A percentile compares a stretch with the other conserved stretches of the same genome.
phyloP scores from a whole-genome alignment of 139 green algal species.

The Haematococcus sp. region DNA sequence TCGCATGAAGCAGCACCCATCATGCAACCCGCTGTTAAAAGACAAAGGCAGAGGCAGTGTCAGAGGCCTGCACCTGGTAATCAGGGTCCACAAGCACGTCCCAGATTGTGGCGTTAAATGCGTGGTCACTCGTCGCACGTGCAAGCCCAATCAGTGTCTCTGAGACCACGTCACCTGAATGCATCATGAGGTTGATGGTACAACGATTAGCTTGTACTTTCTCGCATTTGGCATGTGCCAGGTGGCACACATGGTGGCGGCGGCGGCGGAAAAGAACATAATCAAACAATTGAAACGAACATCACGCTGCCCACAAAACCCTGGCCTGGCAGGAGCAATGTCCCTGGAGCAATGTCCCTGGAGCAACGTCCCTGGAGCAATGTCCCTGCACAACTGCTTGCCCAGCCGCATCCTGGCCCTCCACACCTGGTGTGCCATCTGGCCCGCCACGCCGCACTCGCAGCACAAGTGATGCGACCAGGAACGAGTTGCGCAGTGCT shows the following conservation, averaged over 20 bases:
- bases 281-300: no score
- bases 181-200: background rate
- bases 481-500: conserved; percentile 87
- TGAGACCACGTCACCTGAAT: conserved; percentile 6
- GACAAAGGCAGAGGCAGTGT: no score
- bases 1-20: no score
- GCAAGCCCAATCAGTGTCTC: conserved; percentile 79
- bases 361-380: background rate
- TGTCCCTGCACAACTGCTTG: background rate
- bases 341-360: background rate
- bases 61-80: no score
- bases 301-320: no score
- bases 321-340: no score
- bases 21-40: no score
- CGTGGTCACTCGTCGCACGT: conserved; percentile 88
- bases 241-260: no score
- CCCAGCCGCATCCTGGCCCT: no score
- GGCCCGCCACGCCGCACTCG: conserved; percentile 10
- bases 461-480: conserved; percentile 75
- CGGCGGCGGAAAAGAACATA: no score
- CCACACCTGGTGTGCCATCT: background rate
- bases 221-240: no score
- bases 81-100: conserved; percentile 94
- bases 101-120: conserved; percentile 98
- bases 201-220: background rate